Conservation (phyloP, 345 rosid genomes). For the Jatropha curcas region DNA sequence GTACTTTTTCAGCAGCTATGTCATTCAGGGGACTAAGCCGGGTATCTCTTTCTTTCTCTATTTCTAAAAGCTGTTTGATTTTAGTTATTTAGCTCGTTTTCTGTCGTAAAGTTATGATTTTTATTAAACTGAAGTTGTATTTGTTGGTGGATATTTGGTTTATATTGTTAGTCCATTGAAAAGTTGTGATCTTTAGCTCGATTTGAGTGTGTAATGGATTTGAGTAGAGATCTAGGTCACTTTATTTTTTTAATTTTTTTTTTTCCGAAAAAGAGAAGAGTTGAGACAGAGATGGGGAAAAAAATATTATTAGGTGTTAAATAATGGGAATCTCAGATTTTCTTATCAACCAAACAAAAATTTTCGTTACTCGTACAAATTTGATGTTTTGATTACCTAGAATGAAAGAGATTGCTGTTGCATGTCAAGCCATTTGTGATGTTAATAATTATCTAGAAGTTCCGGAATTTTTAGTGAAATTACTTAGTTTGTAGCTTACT, state of each 20-base stretch:
- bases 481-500: too few relatives aligned
- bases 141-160: background rate
- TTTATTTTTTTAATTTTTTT: background rate
- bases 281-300: background rate
- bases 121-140: background rate
- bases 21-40: constrained; percentile 56
- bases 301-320: background rate
- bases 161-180: background rate
- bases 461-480: background rate
- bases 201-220: background rate
- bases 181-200: background rate
- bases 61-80: background rate
- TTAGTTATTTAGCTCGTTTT: background rate
- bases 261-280: too few relatives aligned
- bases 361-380: background rate
- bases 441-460: background rate
- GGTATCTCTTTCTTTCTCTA: constrained; percentile 25
- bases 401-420: background rate
- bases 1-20: constrained; percentile 31
- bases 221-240: background rate
- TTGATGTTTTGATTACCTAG: background rate
- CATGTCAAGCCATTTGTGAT: constrained; percentile 12
- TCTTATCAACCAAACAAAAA: background rate
- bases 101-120: background rate
- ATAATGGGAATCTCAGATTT: background rate